Conservation (phyloP, 345 rosid species). For the Citrus mangshanensis region DNA sequence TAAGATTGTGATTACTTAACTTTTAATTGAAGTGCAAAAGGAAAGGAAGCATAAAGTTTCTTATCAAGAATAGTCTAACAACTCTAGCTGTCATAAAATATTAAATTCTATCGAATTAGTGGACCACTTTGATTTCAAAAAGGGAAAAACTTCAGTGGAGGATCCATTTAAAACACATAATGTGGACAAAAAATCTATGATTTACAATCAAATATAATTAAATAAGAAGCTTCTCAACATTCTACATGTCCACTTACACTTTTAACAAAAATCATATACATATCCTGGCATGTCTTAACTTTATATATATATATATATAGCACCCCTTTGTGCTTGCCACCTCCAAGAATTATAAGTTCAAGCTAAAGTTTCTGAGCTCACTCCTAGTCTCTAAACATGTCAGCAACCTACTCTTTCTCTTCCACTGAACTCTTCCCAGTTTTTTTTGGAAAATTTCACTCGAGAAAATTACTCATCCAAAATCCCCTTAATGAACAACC, state of each 20-base stretch:
- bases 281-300: background rate
- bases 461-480: slow-evolving; percentile 37
- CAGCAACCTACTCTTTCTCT: background rate
- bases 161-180: background rate
- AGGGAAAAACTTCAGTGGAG: background rate
- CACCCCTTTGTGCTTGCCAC: background rate
- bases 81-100: background rate
- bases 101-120: background rate
- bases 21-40: background rate
- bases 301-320: background rate
- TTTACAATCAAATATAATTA: background rate
- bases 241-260: background rate
- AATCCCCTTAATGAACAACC: slow-evolving; percentile 11
- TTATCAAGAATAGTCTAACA: background rate
- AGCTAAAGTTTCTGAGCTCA: background rate
- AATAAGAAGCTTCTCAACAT: background rate
- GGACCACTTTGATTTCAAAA: background rate
- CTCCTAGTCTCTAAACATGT: background rate
- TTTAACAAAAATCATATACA: background rate
- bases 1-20: background rate
- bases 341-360: background rate
- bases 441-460: background rate
- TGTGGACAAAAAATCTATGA: background rate
- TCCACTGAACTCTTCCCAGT: slow-evolving; percentile 9
- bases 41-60: background rate